phyloP scores from a whole-genome alignment of 2,329 filamentous ascomycete genomes.

The Zalaria sp. region DNA sequence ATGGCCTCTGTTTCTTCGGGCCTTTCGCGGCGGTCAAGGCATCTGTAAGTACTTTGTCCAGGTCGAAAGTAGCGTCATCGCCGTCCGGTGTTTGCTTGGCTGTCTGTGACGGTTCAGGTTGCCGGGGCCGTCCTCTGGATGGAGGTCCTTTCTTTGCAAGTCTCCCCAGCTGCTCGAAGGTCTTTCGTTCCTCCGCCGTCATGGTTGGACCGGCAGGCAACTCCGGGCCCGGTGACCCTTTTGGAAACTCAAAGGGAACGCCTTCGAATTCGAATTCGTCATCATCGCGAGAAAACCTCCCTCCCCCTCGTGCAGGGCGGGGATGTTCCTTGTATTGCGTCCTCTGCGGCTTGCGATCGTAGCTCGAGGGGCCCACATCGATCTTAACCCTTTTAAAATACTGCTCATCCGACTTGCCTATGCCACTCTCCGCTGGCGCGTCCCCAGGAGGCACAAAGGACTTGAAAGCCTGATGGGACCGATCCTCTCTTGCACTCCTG shows the following conservation, averaged over 20 bases:
- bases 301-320: too few species aligned
- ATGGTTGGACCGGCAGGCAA: conserved; percentile 5
- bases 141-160: not conserved
- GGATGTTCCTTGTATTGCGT: too few species aligned
- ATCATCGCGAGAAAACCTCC: too few species aligned
- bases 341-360: too few species aligned
- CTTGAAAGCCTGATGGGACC: too few species aligned
- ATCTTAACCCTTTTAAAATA: too few species aligned
- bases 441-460: too few species aligned
- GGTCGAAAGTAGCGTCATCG: not conserved
- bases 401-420: too few species aligned
- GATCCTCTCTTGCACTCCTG: too few species aligned
- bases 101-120: not conserved
- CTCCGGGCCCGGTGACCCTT: not conserved
- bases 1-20: not conserved
- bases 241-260: conserved; percentile 3
- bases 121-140: not conserved
- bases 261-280: not conserved
- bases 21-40: not conserved
- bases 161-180: conserved; percentile 4
- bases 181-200: conserved; percentile 5
- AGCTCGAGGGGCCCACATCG: too few species aligned
- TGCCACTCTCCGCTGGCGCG: too few species aligned
- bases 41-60: not conserved
- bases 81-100: not conserved